phyloP scores from a whole-genome alignment of 1,284 basidiomycete genomes.

The Pholiota adiposa region DNA sequence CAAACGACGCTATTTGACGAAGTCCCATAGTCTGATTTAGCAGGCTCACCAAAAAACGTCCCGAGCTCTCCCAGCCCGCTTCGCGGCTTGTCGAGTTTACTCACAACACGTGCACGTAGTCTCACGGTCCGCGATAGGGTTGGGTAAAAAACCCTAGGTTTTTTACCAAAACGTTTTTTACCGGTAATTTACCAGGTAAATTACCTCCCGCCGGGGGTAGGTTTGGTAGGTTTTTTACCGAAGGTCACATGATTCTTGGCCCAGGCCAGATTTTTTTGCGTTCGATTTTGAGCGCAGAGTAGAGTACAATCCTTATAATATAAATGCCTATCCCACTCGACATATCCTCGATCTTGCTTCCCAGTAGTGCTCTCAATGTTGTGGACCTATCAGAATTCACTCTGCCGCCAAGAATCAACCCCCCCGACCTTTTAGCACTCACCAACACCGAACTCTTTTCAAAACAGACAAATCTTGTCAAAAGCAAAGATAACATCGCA shows the following conservation, averaged over 20 bases:
- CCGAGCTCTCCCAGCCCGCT: no score
- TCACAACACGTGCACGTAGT: no score
- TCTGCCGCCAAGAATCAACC: background rate
- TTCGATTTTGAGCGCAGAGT: background rate
- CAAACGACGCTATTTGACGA: no score
- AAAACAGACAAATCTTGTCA: background rate
- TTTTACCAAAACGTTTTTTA: conserved; percentile 11
- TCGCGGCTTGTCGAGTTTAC: no score
- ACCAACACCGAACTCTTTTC: background rate
- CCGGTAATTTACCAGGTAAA: conserved; percentile 3
- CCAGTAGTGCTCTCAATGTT: conserved; percentile 1
- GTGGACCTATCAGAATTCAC: conserved; percentile 2
- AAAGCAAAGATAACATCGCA: background rate
- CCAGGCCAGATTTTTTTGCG: background rate
- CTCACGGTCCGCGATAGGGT: background rate
- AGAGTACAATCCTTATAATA: background rate
- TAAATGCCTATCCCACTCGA: background rate
- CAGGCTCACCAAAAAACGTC: no score
- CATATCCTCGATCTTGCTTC: background rate
- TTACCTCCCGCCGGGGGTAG: background rate
- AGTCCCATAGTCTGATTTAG: no score
- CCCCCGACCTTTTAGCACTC: background rate
- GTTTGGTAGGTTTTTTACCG: conserved; percentile 1
- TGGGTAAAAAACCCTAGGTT: conserved; percentile 12
- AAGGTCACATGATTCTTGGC: background rate